Base-by-base conservation (phyloP, 176 grass and related monocot genomes). In the Dactylis glomerata region DNA sequence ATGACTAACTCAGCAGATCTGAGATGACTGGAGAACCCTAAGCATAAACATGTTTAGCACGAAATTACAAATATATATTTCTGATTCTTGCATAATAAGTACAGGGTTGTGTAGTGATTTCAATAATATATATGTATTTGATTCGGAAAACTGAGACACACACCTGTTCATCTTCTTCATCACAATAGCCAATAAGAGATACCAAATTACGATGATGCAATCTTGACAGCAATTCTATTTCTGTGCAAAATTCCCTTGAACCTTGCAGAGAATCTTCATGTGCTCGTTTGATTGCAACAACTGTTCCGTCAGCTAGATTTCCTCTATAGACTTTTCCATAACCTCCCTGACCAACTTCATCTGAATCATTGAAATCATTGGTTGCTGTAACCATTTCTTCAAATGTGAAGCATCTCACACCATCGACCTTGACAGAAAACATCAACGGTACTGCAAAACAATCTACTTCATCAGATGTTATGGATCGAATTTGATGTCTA, bases 321-420 rank as follows among this genome's bases (percentile, higher is more conserved):
- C 93, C 96, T 91, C 83, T 90, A 76, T 95, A 98, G 54, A 98
- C 93, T 68, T 94, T 98, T 81, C 96, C 96, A 79, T 95, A 98
- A 54, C 96, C 96, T 59, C 96, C 96, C 82, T 94, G 86, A 67
- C 96, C 96, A 38, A 98, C 86, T 91, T 93, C 77, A 92, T 69
- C 87, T 61, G 89, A 92, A 68, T 86, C 79, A 23, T 71, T 44
- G 62, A 98, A 98, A 79, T 94, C 78, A 37, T 58, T 87, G 73
- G 93, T 89, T 44, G 96, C 96, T 17, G 56, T 67, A 79, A 71
- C 81, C 93, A 98, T 94, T 89, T 98, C 93, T 45, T 95, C 74
- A 76, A 95, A 95, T 56, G 89, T 89, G 78, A 98, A 98, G 73
- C 83, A 90, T 72, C 79, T 98, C 44, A 98, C 88, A 59, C 88